These are phyloP conservation scores for Mortierella sp. DNA, from an alignment of 371 early-diverging fungal species.

Conservation along the genomic window DNA sequence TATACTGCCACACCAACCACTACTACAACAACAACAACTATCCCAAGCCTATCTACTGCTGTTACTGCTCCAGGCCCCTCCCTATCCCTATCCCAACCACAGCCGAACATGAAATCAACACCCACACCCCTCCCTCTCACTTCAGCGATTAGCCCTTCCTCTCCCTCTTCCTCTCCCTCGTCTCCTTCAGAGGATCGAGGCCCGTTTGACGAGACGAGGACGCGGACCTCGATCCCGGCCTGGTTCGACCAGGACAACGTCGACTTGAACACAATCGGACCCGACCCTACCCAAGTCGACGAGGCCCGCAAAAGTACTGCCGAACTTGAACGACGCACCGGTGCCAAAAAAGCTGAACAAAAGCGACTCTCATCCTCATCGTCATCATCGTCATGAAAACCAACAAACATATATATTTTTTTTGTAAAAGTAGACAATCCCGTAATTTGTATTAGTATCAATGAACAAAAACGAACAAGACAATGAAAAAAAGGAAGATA, in stretches of 20 bases:
- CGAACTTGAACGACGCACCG: not conserved
- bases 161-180: not conserved
- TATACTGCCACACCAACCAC: not conserved
- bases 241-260: not conserved
- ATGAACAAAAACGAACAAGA: too few species aligned
- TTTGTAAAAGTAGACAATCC: too few species aligned
- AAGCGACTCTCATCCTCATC: not conserved
- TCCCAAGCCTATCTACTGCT: too few species aligned
- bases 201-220: not conserved
- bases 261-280: conserved; percentile 6
- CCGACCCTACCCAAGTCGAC: not conserved
- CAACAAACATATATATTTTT: too few species aligned
- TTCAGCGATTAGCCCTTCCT: not conserved
- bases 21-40: not conserved
- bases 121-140: too few species aligned
- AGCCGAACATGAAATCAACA: not conserved
- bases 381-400: not conserved
- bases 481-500: not conserved
- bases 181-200: not conserved
- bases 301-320: not conserved
- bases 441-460: too few species aligned
- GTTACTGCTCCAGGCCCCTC: not conserved
- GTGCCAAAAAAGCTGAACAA: not conserved
- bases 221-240: not conserved
- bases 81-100: not conserved